These are phyloP conservation scores for Lentinula guzmanii DNA, from an alignment of 768 basidiomycete species.

Conservation along the genomic window DNA sequence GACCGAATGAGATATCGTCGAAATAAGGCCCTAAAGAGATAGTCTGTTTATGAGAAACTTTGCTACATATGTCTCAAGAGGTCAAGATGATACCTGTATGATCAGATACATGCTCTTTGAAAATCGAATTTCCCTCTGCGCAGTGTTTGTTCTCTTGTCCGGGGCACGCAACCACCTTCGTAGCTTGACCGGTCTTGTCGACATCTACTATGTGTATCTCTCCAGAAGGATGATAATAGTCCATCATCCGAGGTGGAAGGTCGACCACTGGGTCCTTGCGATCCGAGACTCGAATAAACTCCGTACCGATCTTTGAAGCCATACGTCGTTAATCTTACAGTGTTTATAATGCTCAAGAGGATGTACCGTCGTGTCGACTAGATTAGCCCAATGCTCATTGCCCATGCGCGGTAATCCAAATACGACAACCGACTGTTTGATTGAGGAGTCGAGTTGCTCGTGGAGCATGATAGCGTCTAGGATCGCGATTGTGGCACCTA, in stretches of 20 bases:
- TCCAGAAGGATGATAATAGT: not conserved
- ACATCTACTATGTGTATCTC: not conserved
- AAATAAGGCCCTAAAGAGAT: not conserved
- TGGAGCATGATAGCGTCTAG: not conserved
- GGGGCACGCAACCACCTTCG: not conserved
- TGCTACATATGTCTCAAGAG: not conserved
- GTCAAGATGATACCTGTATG: not conserved
- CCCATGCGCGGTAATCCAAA: not conserved
- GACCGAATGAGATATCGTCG: not conserved
- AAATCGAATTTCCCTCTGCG: not conserved
- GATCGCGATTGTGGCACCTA: not conserved
- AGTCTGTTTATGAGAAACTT: not conserved
- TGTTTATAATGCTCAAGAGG: not conserved
- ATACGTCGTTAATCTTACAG: not conserved
- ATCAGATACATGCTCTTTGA: not conserved
- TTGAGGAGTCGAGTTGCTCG: not conserved
- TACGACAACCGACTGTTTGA: not conserved
- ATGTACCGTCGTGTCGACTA: slow-evolving; percentile 9
- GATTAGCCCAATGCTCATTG: slow-evolving; percentile 8
- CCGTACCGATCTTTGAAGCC: not conserved
- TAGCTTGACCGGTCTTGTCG: not conserved
- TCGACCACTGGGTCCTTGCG: not conserved
- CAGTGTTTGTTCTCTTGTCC: not conserved
- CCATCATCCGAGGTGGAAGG: not conserved
- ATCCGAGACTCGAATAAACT: not conserved